Evolutionary conservation across 257 asterid genomes (phyloP).

Genomic region (Solanum sejunctum): DNA sequence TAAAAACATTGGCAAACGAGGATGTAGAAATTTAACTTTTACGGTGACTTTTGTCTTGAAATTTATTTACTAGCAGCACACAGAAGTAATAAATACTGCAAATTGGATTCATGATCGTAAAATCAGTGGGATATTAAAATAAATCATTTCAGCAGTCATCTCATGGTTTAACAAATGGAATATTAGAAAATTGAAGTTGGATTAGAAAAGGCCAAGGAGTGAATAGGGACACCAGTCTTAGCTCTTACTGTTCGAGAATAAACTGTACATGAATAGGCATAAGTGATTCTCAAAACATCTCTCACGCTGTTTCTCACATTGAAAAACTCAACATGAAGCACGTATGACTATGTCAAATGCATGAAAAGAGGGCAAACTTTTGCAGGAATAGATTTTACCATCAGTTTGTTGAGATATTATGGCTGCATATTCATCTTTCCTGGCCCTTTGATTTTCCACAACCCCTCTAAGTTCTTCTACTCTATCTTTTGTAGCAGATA

Average conservation of each 20-base stretch:
- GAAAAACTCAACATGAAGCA: background rate
- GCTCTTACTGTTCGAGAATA: too few relatives aligned
- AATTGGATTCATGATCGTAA: background rate
- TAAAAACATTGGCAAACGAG: background rate
- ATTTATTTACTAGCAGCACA: background rate
- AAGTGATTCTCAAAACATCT: background rate
- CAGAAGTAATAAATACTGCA: background rate
- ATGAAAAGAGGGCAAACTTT: background rate
- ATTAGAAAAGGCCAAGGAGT: too few relatives aligned
- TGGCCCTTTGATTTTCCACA: slow-evolving; percentile 49
- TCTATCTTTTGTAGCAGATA: slow-evolving; percentile 47
- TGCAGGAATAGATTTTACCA: slow-evolving; percentile 32
- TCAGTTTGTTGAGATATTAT: slow-evolving; percentile 64
- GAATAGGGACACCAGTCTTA: too few relatives aligned
- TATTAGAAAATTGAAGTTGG: background rate
- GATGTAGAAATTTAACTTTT: background rate
- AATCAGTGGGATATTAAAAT: background rate
- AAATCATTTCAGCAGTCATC: background rate
- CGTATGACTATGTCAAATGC: background rate
- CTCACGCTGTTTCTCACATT: background rate
- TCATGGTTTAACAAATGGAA: background rate
- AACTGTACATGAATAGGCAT: background rate
- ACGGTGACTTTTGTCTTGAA: background rate
- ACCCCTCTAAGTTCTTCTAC: slow-evolving; percentile 46
- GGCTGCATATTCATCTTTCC: slow-evolving; percentile 65